Percentiles rank a stretch among this genome's conserved stretches.
phyloP scores from a whole-genome alignment of 2,329 filamentous ascomycete genomes.

The Colletotrichum camelliae region DNA sequence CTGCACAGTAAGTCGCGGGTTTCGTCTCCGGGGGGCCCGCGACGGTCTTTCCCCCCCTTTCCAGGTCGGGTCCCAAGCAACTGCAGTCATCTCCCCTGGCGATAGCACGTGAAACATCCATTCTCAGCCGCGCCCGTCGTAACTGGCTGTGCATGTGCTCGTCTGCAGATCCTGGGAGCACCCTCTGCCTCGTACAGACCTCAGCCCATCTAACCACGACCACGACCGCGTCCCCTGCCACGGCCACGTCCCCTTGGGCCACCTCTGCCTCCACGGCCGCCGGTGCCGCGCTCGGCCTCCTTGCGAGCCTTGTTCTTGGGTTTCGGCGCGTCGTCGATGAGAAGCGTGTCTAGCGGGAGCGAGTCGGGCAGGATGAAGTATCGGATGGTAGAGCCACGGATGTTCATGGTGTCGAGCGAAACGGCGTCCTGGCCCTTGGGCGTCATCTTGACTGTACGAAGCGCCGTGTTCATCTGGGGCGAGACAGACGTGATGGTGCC shows the following conservation, averaged over 20 bases:
- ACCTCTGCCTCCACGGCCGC: constrained; percentile 55
- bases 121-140: background rate
- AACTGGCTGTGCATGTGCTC: background rate
- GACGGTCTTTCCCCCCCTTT: background rate
- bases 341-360: constrained; percentile 89
- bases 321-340: constrained; percentile 96
- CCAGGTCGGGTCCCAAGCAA: background rate
- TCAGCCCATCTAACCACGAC: constrained; percentile 33
- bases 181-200: background rate
- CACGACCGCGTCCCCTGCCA: constrained; percentile 49
- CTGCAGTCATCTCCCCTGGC: background rate
- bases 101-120: background rate
- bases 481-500: constrained; percentile 97
- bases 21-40: background rate
- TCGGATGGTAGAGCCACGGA: constrained; percentile 93
- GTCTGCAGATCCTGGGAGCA: background rate
- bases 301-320: constrained; percentile 99
- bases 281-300: constrained; percentile 71
- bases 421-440: constrained; percentile 86
- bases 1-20: constrained; percentile 4
- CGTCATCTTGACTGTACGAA: constrained; percentile 97
- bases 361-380: constrained; percentile 97
- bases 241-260: constrained; percentile 60
- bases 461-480: constrained; percentile 97
- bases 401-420: constrained; percentile 92